Conservation (phyloP, 169 alveolate species). For the Pseudocohnilembus persalinus region DNA sequence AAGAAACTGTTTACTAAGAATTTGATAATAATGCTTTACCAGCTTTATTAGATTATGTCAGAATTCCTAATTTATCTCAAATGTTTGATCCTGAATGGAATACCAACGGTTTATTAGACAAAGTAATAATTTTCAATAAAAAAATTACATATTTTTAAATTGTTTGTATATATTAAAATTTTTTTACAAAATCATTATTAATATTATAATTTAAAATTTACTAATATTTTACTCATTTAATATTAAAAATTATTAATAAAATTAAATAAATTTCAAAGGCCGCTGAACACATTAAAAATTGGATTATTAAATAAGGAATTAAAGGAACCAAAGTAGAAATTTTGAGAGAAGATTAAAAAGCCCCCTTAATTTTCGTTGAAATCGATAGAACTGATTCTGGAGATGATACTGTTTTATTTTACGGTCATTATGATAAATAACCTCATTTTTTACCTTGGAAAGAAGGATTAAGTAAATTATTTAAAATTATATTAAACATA, state of each 20-base stretch:
- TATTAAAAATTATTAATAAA: too few relatives aligned
- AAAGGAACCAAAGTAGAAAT: slow-evolving; percentile 56
- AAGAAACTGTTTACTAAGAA: slow-evolving; percentile 6
- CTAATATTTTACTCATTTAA: too few relatives aligned
- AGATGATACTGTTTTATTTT: slow-evolving; percentile 49
- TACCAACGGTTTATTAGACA: slow-evolving; percentile 58
- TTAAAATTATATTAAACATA: too few relatives aligned
- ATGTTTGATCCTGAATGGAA: slow-evolving; percentile 81
- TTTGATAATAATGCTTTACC: slow-evolving; percentile 49
- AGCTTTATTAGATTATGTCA: slow-evolving; percentile 62
- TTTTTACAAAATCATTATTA: too few relatives aligned
- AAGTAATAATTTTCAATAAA: not conserved
- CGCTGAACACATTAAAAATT: slow-evolving; percentile 56
- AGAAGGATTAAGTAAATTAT: slow-evolving; percentile 48
- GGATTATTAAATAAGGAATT: slow-evolving; percentile 56
- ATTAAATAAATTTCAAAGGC: too few relatives aligned
- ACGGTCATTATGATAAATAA: slow-evolving; percentile 64
- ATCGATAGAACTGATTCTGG: slow-evolving; percentile 41
- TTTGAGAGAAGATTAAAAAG: slow-evolving; percentile 46
- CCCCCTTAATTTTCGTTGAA: slow-evolving; percentile 59
- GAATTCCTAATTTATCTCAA: slow-evolving; percentile 78
- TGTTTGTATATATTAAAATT: too few relatives aligned
- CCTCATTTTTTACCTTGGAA: slow-evolving; percentile 64
- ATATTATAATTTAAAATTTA: too few relatives aligned
- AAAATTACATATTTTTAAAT: slow-evolving; percentile 15